phyloP scores from a whole-genome alignment of 495 filamentous ascomycete species.

The Neurospora sp. region DNA sequence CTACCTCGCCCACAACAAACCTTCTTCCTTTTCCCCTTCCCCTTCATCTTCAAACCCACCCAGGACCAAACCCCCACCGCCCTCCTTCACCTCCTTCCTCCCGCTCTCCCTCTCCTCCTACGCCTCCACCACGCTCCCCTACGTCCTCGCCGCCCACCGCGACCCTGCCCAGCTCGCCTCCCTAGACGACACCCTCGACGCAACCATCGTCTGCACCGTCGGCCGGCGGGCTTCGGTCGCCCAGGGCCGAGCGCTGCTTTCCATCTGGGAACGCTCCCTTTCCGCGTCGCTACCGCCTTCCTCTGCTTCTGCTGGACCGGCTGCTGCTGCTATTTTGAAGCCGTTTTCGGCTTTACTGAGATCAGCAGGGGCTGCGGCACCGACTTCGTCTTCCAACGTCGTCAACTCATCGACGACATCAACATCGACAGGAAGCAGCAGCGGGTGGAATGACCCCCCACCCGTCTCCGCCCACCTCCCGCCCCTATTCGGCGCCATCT shows the following conservation, averaged over 20 bases:
- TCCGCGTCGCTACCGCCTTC: constrained; percentile 7
- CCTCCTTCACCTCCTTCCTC: constrained; percentile 64
- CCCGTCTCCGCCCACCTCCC: constrained; percentile 57
- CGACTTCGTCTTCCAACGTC: background rate
- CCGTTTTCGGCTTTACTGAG: constrained; percentile 22
- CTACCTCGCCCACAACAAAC: constrained; percentile 69
- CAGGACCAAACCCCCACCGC: constrained; percentile 10
- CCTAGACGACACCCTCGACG: constrained; percentile 81
- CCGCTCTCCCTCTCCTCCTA: constrained; percentile 66
- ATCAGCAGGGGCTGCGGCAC: too few relatives aligned
- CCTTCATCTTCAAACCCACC: constrained; percentile 11
- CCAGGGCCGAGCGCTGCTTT: constrained; percentile 76
- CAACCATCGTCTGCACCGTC: constrained; percentile 76
- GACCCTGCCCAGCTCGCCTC: constrained; percentile 43
- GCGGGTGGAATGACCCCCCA: constrained; percentile 13
- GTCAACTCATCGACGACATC: background rate
- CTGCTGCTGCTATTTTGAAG: constrained; percentile 11
- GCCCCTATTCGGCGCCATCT: constrained; percentile 70
- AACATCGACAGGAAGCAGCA: background rate
- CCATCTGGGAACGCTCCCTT: constrained; percentile 80
- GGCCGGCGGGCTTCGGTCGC: constrained; percentile 72
- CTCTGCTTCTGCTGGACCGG: constrained; percentile 1
- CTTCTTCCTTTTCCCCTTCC: background rate
- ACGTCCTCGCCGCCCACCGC: constrained; percentile 66
- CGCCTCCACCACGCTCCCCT: constrained; percentile 73